Evolutionary conservation across 768 basidiomycete species (phyloP).

Genomic region (Suillus alpinus): DNA sequence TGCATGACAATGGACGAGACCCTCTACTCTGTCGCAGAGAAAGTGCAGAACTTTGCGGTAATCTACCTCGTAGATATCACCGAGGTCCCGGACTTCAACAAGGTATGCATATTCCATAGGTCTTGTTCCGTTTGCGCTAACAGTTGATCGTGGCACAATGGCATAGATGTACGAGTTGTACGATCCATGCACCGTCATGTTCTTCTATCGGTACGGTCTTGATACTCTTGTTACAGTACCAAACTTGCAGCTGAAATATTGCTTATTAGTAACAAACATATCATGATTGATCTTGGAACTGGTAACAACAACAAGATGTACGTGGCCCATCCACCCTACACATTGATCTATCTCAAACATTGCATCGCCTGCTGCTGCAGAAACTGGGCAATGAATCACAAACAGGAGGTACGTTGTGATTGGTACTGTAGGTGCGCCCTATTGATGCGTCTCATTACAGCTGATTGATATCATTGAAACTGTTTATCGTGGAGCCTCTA

Average conservation of each 20-base stretch:
- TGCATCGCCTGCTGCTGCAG: slow-evolving; percentile 35
- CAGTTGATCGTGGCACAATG: slow-evolving; percentile 1
- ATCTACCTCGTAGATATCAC: slow-evolving; percentile 96
- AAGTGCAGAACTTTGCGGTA: slow-evolving; percentile 98
- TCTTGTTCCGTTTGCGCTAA: not conserved
- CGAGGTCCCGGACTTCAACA: slow-evolving; percentile 97
- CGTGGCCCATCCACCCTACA: slow-evolving; percentile 29
- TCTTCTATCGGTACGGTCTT: slow-evolving; percentile 84
- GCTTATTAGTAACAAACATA: slow-evolving; percentile 83
- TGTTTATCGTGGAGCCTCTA: slow-evolving; percentile 95
- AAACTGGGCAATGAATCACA: slow-evolving; percentile 99
- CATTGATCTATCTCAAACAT: not conserved
- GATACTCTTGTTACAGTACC: not conserved
- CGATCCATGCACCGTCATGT: slow-evolving; percentile 96
- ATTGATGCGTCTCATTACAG: slow-evolving; percentile 35
- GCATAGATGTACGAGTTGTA: slow-evolving; percentile 97
- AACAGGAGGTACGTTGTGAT: slow-evolving; percentile 75
- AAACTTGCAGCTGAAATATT: not conserved
- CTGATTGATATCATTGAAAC: slow-evolving; percentile 98
- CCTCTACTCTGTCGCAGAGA: slow-evolving; percentile 86
- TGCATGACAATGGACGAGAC: slow-evolving; percentile 99
- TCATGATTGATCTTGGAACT: slow-evolving; percentile 99
- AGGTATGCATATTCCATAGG: slow-evolving; percentile 45
- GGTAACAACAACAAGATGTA: slow-evolving; percentile 99
- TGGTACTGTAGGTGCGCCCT: no score